phyloP scores from a whole-genome alignment of 306 rosid species.

The Quercus gilva region DNA sequence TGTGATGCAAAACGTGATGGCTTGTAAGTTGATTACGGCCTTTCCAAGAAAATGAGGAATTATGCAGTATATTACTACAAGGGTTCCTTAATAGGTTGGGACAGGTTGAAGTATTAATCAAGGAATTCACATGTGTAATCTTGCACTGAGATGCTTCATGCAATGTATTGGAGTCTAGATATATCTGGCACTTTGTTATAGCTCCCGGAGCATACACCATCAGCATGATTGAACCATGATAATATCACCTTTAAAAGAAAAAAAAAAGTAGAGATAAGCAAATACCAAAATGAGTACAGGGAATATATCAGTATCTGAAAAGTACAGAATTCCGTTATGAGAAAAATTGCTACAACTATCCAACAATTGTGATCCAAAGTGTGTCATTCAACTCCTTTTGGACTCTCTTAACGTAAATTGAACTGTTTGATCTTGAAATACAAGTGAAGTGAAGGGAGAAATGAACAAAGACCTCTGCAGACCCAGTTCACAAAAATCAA shows the following conservation, averaged over 20 bases:
- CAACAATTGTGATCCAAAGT: not conserved
- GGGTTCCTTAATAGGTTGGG: constrained; percentile 33
- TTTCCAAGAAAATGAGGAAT: constrained; percentile 50
- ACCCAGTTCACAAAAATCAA: not conserved
- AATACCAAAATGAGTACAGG: not conserved
- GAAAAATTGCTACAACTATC: not conserved
- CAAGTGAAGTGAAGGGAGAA: not conserved
- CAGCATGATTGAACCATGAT: constrained; percentile 82
- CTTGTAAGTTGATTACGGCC: constrained; percentile 51
- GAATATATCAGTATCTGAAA: not conserved
- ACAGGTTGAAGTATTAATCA: constrained; percentile 21
- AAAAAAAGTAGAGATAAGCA: not conserved
- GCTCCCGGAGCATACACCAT: constrained; percentile 58
- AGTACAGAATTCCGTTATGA: not conserved
- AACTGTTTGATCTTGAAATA: not conserved
- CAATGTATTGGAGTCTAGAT: constrained; percentile 32
- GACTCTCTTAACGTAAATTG: not conserved
- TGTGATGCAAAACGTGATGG: constrained; percentile 45
- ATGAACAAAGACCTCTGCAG: not conserved
- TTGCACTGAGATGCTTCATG: constrained; percentile 51
- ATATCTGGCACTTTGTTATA: constrained; percentile 35
- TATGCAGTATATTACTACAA: constrained; percentile 28
- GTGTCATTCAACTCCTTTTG: not conserved
- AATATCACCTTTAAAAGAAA: constrained; percentile 30
- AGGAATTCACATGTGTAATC: constrained; percentile 48